phyloP scores from a whole-genome alignment of 164 flowering plant species.

The Vitis cinerea region DNA sequence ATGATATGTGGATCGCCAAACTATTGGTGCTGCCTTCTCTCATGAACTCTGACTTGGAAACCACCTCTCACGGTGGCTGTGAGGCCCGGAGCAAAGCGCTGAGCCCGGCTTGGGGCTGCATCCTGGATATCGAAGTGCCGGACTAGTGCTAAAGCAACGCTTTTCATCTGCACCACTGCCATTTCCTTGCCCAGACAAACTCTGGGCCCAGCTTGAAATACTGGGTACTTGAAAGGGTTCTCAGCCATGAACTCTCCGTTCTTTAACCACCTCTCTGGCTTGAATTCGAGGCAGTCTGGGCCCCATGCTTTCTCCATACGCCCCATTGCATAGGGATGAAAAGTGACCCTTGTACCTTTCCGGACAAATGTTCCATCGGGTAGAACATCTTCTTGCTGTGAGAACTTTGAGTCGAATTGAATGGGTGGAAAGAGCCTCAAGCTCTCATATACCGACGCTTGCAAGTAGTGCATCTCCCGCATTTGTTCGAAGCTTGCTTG shows the following conservation, averaged over 20 bases:
- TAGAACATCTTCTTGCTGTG: slow-evolving; percentile 54
- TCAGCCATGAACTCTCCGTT: slow-evolving; percentile 49
- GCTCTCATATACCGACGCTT: slow-evolving; percentile 67
- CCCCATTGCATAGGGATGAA: slow-evolving; percentile 95
- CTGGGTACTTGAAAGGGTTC: slow-evolving; percentile 58
- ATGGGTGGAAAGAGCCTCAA: slow-evolving; percentile 82
- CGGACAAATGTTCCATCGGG: slow-evolving; percentile 69
- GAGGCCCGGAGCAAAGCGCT: slow-evolving; percentile 60
- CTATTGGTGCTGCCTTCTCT: slow-evolving; percentile 5
- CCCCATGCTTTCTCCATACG: slow-evolving; percentile 87
- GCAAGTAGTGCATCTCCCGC: slow-evolving; percentile 59
- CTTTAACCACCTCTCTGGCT: slow-evolving; percentile 75
- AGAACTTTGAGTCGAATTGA: slow-evolving; percentile 77
- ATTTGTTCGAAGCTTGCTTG: slow-evolving; percentile 32
- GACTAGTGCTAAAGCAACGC: slow-evolving; percentile 48
- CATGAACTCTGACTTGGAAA: slow-evolving; percentile 39
- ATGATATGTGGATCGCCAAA: neutral
- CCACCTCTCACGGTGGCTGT: slow-evolving; percentile 72
- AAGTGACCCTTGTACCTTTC: slow-evolving; percentile 70
- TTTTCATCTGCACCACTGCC: slow-evolving; percentile 56
- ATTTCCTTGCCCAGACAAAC: slow-evolving; percentile 71
- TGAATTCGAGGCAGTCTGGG: slow-evolving; percentile 54
- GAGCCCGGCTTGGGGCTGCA: slow-evolving; percentile 6
- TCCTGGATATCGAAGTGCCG: slow-evolving; percentile 43
- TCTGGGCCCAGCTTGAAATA: slow-evolving; percentile 66